phyloP scores from a whole-genome alignment of 2,329 filamentous ascomycete species.

The Monilinia aucupariae region DNA sequence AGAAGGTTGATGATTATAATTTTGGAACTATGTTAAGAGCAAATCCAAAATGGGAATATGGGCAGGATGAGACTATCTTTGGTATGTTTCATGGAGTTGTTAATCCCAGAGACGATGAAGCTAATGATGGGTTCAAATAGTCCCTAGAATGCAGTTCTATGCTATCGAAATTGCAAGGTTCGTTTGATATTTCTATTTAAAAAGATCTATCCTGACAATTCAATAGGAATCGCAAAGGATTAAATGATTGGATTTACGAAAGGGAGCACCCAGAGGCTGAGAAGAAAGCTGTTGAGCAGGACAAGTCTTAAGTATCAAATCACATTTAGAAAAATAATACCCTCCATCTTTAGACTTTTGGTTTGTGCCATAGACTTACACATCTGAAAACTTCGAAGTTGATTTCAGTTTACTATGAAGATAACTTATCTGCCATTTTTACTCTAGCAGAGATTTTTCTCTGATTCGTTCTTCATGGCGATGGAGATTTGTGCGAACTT shows the following conservation, averaged over 20 bases:
- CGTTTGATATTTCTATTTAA: not conserved
- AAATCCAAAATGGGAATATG: constrained; percentile 77
- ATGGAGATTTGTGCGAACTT: not conserved
- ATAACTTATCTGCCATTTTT: not conserved
- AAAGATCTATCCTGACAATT: not conserved
- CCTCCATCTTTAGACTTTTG: not conserved
- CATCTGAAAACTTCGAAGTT: not conserved
- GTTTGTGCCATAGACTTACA: not conserved
- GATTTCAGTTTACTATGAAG: not conserved
- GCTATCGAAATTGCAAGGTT: constrained; percentile 62
- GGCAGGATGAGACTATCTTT: constrained; percentile 85
- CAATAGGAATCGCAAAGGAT: constrained; percentile 67
- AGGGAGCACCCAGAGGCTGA: constrained; percentile 57
- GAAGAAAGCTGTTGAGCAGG: constrained; percentile 18
- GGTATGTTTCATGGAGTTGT: constrained; percentile 47
- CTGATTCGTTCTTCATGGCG: not conserved
- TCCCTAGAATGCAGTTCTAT: constrained; percentile 73
- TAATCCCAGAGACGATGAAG: not conserved
- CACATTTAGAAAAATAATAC: not conserved
- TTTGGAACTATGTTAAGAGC: constrained; percentile 90
- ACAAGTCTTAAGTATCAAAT: not conserved
- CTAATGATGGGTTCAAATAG: constrained; percentile 33
- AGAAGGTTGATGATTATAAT: constrained; percentile 94
- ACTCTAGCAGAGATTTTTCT: not conserved
- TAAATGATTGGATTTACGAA: constrained; percentile 98